Conservation (phyloP, 306 rosid species). For the Dalbergia cultrata region DNA sequence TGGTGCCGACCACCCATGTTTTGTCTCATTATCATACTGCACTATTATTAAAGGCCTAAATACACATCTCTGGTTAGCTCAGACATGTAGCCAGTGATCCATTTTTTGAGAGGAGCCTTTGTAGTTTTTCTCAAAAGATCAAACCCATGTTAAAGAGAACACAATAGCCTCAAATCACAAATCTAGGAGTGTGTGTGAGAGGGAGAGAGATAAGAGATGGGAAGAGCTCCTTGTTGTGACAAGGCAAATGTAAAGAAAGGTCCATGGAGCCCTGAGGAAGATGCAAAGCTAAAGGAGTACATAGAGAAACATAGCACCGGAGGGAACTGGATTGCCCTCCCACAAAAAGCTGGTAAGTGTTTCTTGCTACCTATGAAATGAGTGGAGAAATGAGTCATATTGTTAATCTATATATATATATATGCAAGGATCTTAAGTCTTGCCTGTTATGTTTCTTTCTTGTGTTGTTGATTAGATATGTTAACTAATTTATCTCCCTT, state of each 20-base stretch:
- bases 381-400: no score
- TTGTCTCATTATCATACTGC: slow-evolving; percentile 36
- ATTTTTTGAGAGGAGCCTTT: not conserved
- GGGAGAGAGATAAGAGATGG: slow-evolving; percentile 58
- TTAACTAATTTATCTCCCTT: not conserved
- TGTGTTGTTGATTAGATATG: slow-evolving; percentile 24
- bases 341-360: slow-evolving; percentile 76
- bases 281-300: slow-evolving; percentile 74
- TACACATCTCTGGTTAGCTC: not conserved
- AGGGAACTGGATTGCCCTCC: slow-evolving; percentile 93
- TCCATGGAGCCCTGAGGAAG: slow-evolving; percentile 99
- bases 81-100: not conserved
- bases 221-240: slow-evolving; percentile 98
- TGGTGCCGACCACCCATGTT: slow-evolving; percentile 37
- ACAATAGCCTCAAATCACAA: not conserved
- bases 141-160: not conserved
- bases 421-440: not conserved
- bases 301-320: slow-evolving; percentile 85
- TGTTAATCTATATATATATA: no score
- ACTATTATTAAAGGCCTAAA: not conserved
- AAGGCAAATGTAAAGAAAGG: slow-evolving; percentile 94
- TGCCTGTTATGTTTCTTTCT: not conserved
- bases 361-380: no score
- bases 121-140: not conserved
- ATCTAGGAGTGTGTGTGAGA: not conserved